phyloP scores from a whole-genome alignment of 345 rosid genomes.

The Raphanus sativus region DNA sequence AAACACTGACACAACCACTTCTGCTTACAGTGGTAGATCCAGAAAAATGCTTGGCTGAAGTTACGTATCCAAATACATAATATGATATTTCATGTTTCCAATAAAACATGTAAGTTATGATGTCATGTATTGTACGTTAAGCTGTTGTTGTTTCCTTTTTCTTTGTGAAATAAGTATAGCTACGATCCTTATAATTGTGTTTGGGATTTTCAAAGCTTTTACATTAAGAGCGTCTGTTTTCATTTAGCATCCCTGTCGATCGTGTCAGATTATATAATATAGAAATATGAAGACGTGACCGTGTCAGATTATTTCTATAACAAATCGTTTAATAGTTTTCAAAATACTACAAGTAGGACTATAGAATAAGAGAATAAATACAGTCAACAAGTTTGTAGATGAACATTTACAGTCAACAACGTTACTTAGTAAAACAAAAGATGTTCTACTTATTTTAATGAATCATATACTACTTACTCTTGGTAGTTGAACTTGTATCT shows the following conservation, averaged over 20 bases:
- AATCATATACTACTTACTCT: not conserved
- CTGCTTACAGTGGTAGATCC: conserved; percentile 32
- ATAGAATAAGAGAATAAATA: not conserved
- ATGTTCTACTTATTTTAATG: conserved; percentile 18
- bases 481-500: conserved; percentile 7
- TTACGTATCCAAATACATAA: not conserved
- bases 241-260: not conserved
- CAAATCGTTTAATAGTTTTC: conserved; percentile 20
- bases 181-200: not conserved
- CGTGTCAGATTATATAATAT: not conserved
- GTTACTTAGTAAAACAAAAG: conserved; percentile 3
- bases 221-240: not conserved
- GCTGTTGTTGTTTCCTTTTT: not conserved
- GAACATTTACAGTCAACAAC: conserved; percentile 16
- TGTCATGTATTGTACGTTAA: not conserved
- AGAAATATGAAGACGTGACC: conserved; percentile 27
- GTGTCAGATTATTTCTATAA: conserved; percentile 32
- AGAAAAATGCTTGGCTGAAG: conserved; percentile 35
- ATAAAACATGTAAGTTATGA: not conserved
- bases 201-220: not conserved
- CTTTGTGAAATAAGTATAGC: not conserved
- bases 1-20: conserved; percentile 41
- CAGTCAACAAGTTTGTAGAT: not conserved
- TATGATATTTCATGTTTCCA: not conserved
- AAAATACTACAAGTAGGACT: conserved; percentile 19